Percentiles rank a stretch among this genome's conserved stretches.
These are phyloP conservation scores for Amanita thiersii DNA, from an alignment of 768 basidiomycete genomes.

Conservation along the genomic window DNA sequence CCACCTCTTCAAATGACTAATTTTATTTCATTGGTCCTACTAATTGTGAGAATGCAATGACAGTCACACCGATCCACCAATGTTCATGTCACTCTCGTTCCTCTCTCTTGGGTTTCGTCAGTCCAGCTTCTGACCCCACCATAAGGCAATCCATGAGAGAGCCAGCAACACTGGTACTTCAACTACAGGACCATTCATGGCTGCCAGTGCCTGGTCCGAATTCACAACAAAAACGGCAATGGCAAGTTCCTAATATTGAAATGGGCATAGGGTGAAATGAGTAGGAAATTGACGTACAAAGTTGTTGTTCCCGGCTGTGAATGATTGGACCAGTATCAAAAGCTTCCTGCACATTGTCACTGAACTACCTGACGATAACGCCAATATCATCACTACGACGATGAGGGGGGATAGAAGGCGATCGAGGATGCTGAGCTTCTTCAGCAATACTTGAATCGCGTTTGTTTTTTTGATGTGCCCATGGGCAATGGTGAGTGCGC, in stretches of 20 bases:
- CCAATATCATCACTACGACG: slow-evolving; percentile 70
- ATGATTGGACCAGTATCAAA: slow-evolving; percentile 66
- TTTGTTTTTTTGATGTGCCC: neutral
- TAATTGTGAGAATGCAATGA: no score
- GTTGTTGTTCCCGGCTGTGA: slow-evolving; percentile 77
- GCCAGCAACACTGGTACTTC: slow-evolving; percentile 73
- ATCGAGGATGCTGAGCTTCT: slow-evolving; percentile 15
- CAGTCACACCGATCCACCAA: neutral
- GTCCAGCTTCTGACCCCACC: slow-evolving; percentile 26
- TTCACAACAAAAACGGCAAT: slow-evolving; percentile 73
- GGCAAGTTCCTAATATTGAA: slow-evolving; percentile 50
- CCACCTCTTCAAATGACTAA: slow-evolving; percentile 15
- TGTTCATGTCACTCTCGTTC: slow-evolving; percentile 10
- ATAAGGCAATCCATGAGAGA: slow-evolving; percentile 59
- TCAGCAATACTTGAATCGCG: slow-evolving; percentile 11
- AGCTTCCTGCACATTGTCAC: slow-evolving; percentile 46
- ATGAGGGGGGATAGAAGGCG: slow-evolving; percentile 42
- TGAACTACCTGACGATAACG: slow-evolving; percentile 66
- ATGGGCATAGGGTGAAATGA: neutral
- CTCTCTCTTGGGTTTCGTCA: slow-evolving; percentile 23
- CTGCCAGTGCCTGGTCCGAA: slow-evolving; percentile 74
- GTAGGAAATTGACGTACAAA: slow-evolving; percentile 36
- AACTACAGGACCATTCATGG: slow-evolving; percentile 71
- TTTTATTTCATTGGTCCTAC: no score
- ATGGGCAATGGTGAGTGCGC: neutral